Evolutionary conservation across 176 grass and related monocot species (phyloP).

Genomic region (Eragrostis nindensis): DNA sequence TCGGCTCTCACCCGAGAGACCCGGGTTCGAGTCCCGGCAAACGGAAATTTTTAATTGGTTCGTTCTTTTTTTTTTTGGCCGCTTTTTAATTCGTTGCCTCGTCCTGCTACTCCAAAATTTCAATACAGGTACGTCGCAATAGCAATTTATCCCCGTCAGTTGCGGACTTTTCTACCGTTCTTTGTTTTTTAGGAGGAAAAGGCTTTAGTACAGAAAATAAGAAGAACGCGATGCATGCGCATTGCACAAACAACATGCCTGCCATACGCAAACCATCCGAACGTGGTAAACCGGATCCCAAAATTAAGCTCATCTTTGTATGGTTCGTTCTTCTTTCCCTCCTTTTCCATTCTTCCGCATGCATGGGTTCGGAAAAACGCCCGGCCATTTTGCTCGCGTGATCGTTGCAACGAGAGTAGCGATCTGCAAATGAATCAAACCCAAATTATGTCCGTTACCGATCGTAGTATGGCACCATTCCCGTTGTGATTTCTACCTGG

Average conservation of each 20-base stretch:
- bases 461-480: background rate
- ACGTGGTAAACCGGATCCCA: constrained; percentile 21
- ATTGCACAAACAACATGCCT: background rate
- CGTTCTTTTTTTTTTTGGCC: too few species aligned
- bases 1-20: constrained; percentile 85
- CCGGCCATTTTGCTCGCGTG: background rate
- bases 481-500: background rate
- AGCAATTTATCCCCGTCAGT: constrained; percentile 27
- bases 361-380: background rate
- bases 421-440: background rate
- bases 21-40: constrained; percentile 83
- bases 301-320: constrained; percentile 23
- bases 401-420: background rate
- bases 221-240: too few species aligned
- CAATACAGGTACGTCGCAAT: background rate
- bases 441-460: background rate
- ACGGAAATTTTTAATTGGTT: constrained; percentile 47
- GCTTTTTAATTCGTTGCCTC: too few species aligned
- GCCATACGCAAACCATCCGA: background rate
- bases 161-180: background rate
- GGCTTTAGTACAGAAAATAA: too few species aligned
- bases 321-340: constrained; percentile 1
- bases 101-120: background rate
- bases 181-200: too few species aligned
- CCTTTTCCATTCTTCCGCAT: background rate